phyloP scores from a whole-genome alignment of 1,284 basidiomycete species.

The Sporisorium graminicola region DNA sequence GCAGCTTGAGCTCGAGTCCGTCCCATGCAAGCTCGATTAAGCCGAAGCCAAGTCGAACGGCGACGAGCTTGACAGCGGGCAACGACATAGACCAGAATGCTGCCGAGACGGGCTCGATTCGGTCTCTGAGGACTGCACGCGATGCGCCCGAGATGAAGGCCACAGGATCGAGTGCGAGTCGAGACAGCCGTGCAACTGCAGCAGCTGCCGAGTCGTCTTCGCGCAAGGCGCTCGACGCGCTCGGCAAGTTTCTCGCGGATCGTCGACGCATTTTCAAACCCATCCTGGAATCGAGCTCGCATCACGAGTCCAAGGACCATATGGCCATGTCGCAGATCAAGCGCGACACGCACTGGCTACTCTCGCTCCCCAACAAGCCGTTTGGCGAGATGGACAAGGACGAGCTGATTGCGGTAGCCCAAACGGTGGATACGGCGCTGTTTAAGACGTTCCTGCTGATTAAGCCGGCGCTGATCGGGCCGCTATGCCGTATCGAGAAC shows the following conservation, averaged over 20 bases:
- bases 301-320: constrained; percentile 47
- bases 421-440: constrained; percentile 93
- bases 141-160: constrained; percentile 46
- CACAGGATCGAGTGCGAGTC: constrained; percentile 27
- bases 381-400: constrained; percentile 55
- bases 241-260: constrained; percentile 67
- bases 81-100: constrained; percentile 23
- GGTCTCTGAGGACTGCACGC: constrained; percentile 31
- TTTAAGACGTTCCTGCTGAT: constrained; percentile 92
- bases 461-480: constrained; percentile 84
- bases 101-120: constrained; percentile 42
- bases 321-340: constrained; percentile 57
- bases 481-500: constrained; percentile 89
- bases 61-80: constrained; percentile 7
- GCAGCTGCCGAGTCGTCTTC: constrained; percentile 17
- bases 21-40: constrained; percentile 24
- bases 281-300: constrained; percentile 48
- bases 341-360: constrained; percentile 55
- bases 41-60: constrained; percentile 25
- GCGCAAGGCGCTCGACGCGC: constrained; percentile 59
- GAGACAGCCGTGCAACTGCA: constrained; percentile 21
- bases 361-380: constrained; percentile 51
- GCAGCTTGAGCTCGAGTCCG: constrained; percentile 42
- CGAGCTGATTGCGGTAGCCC: constrained; percentile 76
- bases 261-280: constrained; percentile 66